phyloP scores from a whole-genome alignment of 805 yeast genomes.

The Zygotorulaspora danielsina region DNA sequence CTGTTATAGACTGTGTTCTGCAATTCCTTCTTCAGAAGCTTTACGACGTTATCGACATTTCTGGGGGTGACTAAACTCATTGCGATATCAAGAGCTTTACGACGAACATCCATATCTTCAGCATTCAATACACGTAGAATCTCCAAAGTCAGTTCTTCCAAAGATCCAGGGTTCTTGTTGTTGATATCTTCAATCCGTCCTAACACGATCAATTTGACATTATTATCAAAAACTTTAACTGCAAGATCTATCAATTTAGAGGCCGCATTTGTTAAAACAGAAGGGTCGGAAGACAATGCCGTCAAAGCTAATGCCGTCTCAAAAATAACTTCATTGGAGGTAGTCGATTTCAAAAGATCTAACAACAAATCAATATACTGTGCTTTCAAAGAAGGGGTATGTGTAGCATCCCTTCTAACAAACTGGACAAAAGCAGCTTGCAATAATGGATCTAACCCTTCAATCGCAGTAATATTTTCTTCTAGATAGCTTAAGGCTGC shows the following conservation, averaged over 20 bases:
- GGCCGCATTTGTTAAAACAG: slow-evolving; percentile 73
- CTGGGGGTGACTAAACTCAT: slow-evolving; percentile 74
- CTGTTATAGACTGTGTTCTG: slow-evolving; percentile 59
- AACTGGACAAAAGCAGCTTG: slow-evolving; percentile 91
- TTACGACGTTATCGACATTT: slow-evolving; percentile 91
- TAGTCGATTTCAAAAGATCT: slow-evolving; percentile 64
- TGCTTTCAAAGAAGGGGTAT: slow-evolving; percentile 57
- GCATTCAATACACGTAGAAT: slow-evolving; percentile 80
- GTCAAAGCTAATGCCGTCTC: slow-evolving; percentile 87
- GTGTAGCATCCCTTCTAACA: slow-evolving; percentile 73
- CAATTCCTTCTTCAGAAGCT: slow-evolving; percentile 86
- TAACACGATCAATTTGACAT: slow-evolving; percentile 86
- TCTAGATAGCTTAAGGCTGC: slow-evolving; percentile 80
- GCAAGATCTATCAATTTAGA: slow-evolving; percentile 83
- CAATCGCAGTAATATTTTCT: slow-evolving; percentile 56
- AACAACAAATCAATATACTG: slow-evolving; percentile 69
- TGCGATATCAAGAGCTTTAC: slow-evolving; percentile 81
- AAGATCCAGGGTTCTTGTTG: slow-evolving; percentile 68
- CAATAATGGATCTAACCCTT: slow-evolving; percentile 70
- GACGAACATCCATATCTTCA: slow-evolving; percentile 87
- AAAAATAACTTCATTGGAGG: slow-evolving; percentile 63
- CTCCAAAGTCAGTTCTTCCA: slow-evolving; percentile 81
- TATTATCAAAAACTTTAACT: slow-evolving; percentile 89
- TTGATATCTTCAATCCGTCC: slow-evolving; percentile 79
- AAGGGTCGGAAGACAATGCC: slow-evolving; percentile 55